Conservation (phyloP, 306 rosid species). For the Cucurbita maxima region DNA sequence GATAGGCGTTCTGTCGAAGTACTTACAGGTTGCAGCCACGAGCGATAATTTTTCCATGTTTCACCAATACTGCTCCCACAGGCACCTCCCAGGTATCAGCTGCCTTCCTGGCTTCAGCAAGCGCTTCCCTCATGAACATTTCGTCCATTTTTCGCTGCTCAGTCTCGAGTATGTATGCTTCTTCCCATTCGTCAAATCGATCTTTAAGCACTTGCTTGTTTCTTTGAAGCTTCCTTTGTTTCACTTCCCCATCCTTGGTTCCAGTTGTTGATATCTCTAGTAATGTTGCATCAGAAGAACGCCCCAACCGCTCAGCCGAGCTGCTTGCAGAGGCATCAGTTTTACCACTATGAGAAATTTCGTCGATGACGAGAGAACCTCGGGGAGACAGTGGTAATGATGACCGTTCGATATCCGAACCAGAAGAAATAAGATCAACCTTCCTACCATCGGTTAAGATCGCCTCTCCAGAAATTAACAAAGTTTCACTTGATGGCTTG, state of each 20-base stretch:
- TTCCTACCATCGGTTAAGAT: constrained; percentile 25
- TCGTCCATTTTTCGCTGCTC: constrained; percentile 69
- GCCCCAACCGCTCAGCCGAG: constrained; percentile 28
- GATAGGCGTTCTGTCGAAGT: constrained; percentile 7
- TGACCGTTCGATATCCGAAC: constrained; percentile 21
- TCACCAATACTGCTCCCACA: constrained; percentile 93
- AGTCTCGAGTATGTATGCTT: constrained; percentile 46
- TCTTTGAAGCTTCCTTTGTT: constrained; percentile 64
- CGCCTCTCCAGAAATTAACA: constrained; percentile 42
- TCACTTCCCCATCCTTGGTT: constrained; percentile 46
- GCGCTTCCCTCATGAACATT: constrained; percentile 91
- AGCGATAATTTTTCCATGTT: constrained; percentile 71
- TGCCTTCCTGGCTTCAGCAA: constrained; percentile 84
- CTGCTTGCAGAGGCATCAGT: constrained; percentile 18
- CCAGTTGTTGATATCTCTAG: constrained; percentile 31
- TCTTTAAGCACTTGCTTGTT: constrained; percentile 56
- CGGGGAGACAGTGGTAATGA: constrained; percentile 19
- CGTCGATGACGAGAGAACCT: constrained; percentile 20
- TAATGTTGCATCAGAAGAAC: constrained; percentile 16
- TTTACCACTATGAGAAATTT: constrained; percentile 16
- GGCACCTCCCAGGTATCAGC: constrained; percentile 98
- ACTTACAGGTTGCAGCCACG: constrained; percentile 90
- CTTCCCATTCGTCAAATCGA: constrained; percentile 93
- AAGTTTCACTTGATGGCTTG: constrained; percentile 32
- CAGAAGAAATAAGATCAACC: constrained; percentile 25